phyloP scores from a whole-genome alignment of 2,329 filamentous ascomycete genomes.

The Venturia pyrina region DNA sequence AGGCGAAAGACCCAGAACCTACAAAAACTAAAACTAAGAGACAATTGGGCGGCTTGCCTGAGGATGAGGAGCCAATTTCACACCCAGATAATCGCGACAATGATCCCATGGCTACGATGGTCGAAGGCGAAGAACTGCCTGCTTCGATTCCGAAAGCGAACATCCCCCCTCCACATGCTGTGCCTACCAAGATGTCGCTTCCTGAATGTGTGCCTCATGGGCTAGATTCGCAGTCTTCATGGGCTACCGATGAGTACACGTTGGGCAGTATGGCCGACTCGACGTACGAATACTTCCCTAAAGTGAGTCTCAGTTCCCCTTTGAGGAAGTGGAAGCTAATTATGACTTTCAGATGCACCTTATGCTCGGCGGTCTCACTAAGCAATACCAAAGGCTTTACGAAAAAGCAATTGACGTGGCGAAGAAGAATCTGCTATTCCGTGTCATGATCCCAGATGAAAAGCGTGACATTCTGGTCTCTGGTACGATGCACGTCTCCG shows the following conservation, averaged over 20 bases:
- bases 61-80: neutral
- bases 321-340: neutral
- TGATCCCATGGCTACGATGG: neutral
- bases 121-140: neutral
- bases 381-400: slow-evolving; percentile 37
- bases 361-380: slow-evolving; percentile 19
- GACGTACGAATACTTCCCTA: slow-evolving; percentile 25
- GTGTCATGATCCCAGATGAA: slow-evolving; percentile 34
- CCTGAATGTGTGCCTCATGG: slow-evolving; percentile 48
- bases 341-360: slow-evolving; percentile 15
- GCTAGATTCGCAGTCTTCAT: slow-evolving; percentile 39
- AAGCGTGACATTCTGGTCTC: slow-evolving; percentile 37
- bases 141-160: neutral
- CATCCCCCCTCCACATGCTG: neutral
- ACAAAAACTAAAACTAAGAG: neutral
- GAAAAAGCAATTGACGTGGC: slow-evolving; percentile 37
- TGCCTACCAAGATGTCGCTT: neutral
- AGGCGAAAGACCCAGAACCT: neutral
- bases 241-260: slow-evolving; percentile 33
- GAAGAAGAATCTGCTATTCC: slow-evolving; percentile 36
- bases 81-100: neutral
- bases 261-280: slow-evolving; percentile 26
- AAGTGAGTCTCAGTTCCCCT: slow-evolving; percentile 10
- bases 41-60: neutral
- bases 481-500: slow-evolving; percentile 32